phyloP scores from a whole-genome alignment of 176 grass and related monocot genomes.

The Zea mays region Zm-B73-REFERENCE-NAM-5.0 NC_050103.1:69579001-69579500 shows the following conservation, averaged over 20 bases:
- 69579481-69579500: background rate
- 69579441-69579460: conserved; percentile 7
- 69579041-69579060: background rate
- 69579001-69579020: conserved; percentile 12
- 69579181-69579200: conserved; percentile 92
- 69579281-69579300: conserved; percentile 88
- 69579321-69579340: conserved; percentile 65
- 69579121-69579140: conserved; percentile 79
- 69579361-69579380: conserved; percentile 60
- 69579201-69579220: conserved; percentile 73
- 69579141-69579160: conserved; percentile 72
- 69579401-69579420: background rate
- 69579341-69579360: conserved; percentile 71
- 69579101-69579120: conserved; percentile 26
- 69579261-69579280: conserved; percentile 66
- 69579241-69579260: conserved; percentile 46
- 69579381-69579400: conserved; percentile 57
- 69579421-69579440: background rate
- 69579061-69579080: conserved; percentile 22
- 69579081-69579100: background rate
- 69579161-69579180: conserved; percentile 51
- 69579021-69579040: conserved; percentile 14
- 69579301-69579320: conserved; percentile 87
- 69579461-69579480: background rate
- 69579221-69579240: conserved; percentile 47